These are phyloP conservation scores for Leptographium lundbergii DNA, from an alignment of 2,329 filamentous ascomycete genomes.

Conservation along the genomic window DNA sequence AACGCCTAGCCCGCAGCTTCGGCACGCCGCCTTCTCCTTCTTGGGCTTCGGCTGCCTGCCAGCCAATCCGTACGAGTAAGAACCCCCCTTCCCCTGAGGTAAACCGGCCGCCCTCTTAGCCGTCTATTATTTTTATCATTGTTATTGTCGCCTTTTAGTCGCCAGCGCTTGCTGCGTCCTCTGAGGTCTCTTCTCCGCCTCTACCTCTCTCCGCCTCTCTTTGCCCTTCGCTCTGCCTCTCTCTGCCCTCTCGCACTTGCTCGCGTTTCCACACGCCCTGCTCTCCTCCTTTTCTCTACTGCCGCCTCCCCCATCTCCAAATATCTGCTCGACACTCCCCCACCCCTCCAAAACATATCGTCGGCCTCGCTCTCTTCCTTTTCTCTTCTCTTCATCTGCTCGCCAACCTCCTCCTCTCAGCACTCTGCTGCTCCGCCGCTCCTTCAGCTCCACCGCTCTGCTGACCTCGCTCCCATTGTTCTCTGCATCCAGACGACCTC, in stretches of 20 bases:
- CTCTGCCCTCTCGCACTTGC: not conserved
- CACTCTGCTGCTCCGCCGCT: not conserved
- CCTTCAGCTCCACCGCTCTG: not conserved
- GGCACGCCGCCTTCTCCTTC: conserved; percentile 5
- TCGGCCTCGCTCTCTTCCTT: not conserved
- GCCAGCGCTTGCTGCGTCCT: conserved; percentile 8
- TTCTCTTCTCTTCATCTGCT: not conserved
- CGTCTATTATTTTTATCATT: not conserved
- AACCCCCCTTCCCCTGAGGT: not conserved
- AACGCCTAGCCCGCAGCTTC: conserved; percentile 7
- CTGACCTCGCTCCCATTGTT: too few species aligned
- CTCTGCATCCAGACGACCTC: too few species aligned
- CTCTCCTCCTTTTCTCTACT: not conserved
- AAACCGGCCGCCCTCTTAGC: not conserved
- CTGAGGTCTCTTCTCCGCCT: not conserved
- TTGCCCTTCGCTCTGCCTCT: not conserved
- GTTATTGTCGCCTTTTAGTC: not conserved
- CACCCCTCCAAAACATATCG: not conserved
- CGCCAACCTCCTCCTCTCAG: not conserved
- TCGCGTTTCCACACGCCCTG: not conserved
- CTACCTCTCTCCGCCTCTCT: not conserved
- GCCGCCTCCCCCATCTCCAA: too few species aligned
- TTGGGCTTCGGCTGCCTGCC: not conserved
- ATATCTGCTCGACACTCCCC: not conserved
- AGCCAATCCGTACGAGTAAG: not conserved